Evolutionary conservation across 2,329 filamentous ascomycete genomes (phyloP).

Genomic region (Torrubiella hemipterigena): DNA sequence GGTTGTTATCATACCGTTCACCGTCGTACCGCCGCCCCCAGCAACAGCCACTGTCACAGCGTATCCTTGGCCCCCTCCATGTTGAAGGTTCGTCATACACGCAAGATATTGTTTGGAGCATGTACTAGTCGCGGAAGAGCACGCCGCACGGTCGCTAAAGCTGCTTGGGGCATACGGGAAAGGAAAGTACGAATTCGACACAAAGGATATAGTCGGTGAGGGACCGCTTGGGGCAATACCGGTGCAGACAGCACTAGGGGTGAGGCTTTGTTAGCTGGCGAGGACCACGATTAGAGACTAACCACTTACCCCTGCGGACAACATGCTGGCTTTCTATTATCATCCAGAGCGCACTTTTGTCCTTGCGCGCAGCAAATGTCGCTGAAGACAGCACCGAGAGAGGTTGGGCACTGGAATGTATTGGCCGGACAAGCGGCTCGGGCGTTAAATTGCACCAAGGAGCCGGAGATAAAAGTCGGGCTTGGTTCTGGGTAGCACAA

Average conservation of each 20-base stretch:
- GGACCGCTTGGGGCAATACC: constrained; percentile 35
- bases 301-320: constrained; percentile 37
- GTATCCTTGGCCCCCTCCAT: constrained; percentile 26
- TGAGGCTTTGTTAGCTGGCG: constrained; percentile 8
- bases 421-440: constrained; percentile 31
- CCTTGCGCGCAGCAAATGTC: constrained; percentile 39
- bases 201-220: constrained; percentile 33
- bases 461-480: constrained; percentile 11
- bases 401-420: constrained; percentile 37
- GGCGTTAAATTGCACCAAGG: constrained; percentile 8
- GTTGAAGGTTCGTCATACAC: constrained; percentile 37
- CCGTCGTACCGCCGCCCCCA: constrained; percentile 39
- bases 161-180: constrained; percentile 46
- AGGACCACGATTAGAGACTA: background rate
- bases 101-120: constrained; percentile 42
- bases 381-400: constrained; percentile 31
- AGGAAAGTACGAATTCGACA: constrained; percentile 45
- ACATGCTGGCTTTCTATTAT: constrained; percentile 36
- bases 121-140: constrained; percentile 35
- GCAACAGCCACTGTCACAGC: constrained; percentile 46
- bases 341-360: constrained; percentile 37
- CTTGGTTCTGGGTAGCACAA: constrained; percentile 4
- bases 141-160: constrained; percentile 37
- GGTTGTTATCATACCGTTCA: constrained; percentile 28
- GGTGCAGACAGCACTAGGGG: constrained; percentile 39